phyloP scores from a whole-genome alignment of 2,329 filamentous ascomycete genomes.

The Colletotrichum sp. region DNA sequence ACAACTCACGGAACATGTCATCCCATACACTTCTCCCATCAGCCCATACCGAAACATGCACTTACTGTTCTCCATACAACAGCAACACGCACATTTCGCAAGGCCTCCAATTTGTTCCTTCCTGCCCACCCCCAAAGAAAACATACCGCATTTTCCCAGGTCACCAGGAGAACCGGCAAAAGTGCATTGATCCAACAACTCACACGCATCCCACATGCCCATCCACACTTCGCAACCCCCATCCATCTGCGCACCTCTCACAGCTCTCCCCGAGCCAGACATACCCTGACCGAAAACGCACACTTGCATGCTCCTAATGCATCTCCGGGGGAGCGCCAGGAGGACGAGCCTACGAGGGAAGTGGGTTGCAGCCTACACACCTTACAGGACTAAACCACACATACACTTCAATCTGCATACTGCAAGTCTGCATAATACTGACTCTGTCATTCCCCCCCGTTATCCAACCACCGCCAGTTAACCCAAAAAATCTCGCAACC shows the following conservation, averaged over 20 bases:
- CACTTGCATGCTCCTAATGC: not conserved
- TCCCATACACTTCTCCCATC: slow-evolving; percentile 1
- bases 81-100: not conserved
- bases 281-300: slow-evolving; percentile 10
- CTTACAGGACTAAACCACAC: not conserved
- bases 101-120: not conserved
- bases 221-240: not conserved
- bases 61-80: not conserved
- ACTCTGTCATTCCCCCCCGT: not conserved
- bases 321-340: not conserved
- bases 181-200: not conserved
- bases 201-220: not conserved
- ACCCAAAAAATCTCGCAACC: not conserved
- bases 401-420: not conserved
- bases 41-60: not conserved
- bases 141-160: not conserved
- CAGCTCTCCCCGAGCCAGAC: not conserved
- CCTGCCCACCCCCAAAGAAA: not conserved
- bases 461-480: not conserved
- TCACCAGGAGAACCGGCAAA: not conserved
- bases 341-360: not conserved
- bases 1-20: slow-evolving; percentile 1
- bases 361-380: not conserved
- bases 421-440: not conserved
- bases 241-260: not conserved